Conservation (phyloP, 2,329 filamentous ascomycete species). For the Ambrosiella cleistominuta region DNA sequence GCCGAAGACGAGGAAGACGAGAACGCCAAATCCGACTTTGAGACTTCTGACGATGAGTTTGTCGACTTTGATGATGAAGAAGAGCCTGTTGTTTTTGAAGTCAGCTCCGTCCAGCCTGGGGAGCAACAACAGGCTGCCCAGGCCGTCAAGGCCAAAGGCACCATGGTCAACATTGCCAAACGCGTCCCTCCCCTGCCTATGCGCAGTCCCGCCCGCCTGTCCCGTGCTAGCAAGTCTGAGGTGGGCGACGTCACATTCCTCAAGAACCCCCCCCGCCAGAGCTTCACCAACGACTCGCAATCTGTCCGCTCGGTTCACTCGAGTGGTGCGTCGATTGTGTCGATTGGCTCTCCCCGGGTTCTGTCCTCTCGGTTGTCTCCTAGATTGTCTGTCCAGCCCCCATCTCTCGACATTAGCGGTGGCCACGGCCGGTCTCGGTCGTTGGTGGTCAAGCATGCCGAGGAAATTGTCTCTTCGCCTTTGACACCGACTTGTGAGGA, state of each 20-base stretch:
- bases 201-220: conserved; percentile 52
- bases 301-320: conserved; percentile 3
- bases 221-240: conserved; percentile 34
- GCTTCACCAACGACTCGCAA: conserved; percentile 21
- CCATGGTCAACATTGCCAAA: conserved; percentile 72
- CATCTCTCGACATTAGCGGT: neutral
- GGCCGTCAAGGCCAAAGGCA: conserved; percentile 53
- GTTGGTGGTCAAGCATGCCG: conserved; percentile 4
- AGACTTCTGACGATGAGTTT: conserved; percentile 27
- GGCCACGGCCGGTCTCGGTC: conserved; percentile 1
- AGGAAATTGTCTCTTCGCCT: conserved; percentile 3
- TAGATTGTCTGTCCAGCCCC: neutral
- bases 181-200: conserved; percentile 57
- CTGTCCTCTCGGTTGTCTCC: neutral
- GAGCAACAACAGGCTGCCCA: conserved; percentile 45
- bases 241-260: conserved; percentile 40
- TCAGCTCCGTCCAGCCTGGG: conserved; percentile 33
- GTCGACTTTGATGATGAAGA: conserved; percentile 36
- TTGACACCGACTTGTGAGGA: conserved; percentile 3
- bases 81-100: conserved; percentile 52
- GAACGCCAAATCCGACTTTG: conserved; percentile 18
- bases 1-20: conserved; percentile 18
- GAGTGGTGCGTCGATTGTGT: conserved; percentile 5
- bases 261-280: conserved; percentile 33
- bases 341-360: conserved; percentile 4